A percentile compares a stretch with the other conserved stretches of the same genome.
Evolutionary conservation across 805 yeast species (phyloP).

Genomic region (Metschnikowia bowlesiae): DNA sequence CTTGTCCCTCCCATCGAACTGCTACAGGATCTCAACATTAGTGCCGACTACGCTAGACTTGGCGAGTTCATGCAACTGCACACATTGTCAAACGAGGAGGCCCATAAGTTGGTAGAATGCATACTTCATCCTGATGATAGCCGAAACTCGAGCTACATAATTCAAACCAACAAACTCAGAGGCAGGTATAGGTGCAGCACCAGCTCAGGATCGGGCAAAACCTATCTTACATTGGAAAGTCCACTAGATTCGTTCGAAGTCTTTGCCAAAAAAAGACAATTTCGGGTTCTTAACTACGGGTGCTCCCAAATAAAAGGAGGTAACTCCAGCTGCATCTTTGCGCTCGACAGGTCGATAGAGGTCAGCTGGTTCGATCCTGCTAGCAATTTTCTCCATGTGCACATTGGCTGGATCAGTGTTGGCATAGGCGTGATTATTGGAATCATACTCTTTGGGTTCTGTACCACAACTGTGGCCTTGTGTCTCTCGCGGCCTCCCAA

Average conservation of each 20-base stretch:
- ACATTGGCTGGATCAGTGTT: slow-evolving; percentile 63
- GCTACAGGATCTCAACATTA: slow-evolving; percentile 47
- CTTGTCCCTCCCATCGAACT: slow-evolving; percentile 66
- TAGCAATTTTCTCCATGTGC: slow-evolving; percentile 48
- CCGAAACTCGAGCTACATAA: slow-evolving; percentile 4
- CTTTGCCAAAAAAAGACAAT: slow-evolving; percentile 46
- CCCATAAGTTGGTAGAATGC: slow-evolving; percentile 46
- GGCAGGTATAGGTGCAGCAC: slow-evolving; percentile 13
- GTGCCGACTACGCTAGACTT: slow-evolving; percentile 39
- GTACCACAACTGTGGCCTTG: slow-evolving; percentile 16
- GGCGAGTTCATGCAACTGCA: slow-evolving; percentile 62
- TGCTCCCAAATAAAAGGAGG: slow-evolving; percentile 36
- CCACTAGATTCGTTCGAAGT: slow-evolving; percentile 1
- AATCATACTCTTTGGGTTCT: slow-evolving; percentile 35
- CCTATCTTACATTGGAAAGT: slow-evolving; percentile 9
- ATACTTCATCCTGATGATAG: slow-evolving; percentile 19
- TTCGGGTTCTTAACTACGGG: slow-evolving; percentile 57
- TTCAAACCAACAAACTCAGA: slow-evolving; percentile 14
- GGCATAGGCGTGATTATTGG: slow-evolving; percentile 67
- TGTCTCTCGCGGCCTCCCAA: slow-evolving; percentile 12
- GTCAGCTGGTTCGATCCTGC: slow-evolving; percentile 55
- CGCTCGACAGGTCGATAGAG: slow-evolving; percentile 65
- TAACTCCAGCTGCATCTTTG: slow-evolving; percentile 49
- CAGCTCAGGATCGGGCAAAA: slow-evolving; percentile 11
- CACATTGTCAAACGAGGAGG: slow-evolving; percentile 56